Base-by-base conservation (phyloP, 1,284 basidiomycete genomes). In the Sanghuangporus weigelae region DNA sequence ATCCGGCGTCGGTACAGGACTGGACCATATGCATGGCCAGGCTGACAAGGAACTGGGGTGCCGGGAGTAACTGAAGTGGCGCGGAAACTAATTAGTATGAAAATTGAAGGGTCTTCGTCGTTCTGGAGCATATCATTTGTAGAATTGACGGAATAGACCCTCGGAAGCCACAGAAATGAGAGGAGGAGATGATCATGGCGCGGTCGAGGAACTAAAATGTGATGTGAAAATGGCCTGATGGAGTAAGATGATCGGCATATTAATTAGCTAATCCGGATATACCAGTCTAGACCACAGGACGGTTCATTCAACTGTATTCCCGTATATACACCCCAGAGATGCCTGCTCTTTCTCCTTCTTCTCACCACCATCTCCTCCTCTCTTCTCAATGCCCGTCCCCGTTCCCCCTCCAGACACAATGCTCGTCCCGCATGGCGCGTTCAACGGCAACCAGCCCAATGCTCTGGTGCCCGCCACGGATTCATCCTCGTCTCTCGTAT, bases 401-500 rank as follows among this genome's bases (percentile, higher is more conserved):
- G 26, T 53, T 40, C 50, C 21, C 14, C 49, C 1, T 39, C 59
- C 23, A 36, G 44, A 16, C 12, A 14, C 10, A 8, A n/a, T 36
- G 16, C 35, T 60, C 19, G 26, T 60, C 36, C 59, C n/a, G 49
- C 46, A 16, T 31, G 26, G 40, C 40, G 23, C 50, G 7, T 31
- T 16, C 11, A 51, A 54, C 49, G 31, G n/a, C 21, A 2, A 54
- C 31, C 36, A 54, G 16, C 8, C 53, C 36, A 31, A 31, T 31
- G 26, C 11, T 35, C 10, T n/a, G 6, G 14, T 31, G 16, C 8
- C 53, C 53, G 31, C 31, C 14, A 36, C 53, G 38, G 14, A 54
- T n/a, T 36, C 7, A 6, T n/a, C 26, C 10, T 31, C 53, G 23
- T 23, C 55, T 31, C 58, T 67, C 69, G 66, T 67, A 38, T 38